Evolutionary conservation across 768 basidiomycete genomes (phyloP).

Genomic region (Boletus edulis): DNA sequence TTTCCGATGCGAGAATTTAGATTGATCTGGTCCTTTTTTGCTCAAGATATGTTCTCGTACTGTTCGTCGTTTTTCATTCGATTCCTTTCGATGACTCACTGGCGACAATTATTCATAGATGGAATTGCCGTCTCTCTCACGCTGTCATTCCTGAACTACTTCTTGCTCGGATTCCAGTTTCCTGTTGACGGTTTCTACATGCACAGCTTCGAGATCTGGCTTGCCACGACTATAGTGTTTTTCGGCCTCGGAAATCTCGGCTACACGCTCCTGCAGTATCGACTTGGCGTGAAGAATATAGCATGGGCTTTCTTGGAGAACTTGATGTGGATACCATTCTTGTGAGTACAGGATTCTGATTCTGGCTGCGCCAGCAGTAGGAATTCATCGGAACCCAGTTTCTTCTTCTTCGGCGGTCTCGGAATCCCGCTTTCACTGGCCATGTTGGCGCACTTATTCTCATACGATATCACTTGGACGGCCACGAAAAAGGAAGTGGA

Average conservation of each 20-base stretch:
- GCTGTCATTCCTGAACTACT: slow-evolving; percentile 69
- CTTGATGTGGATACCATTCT: slow-evolving; percentile 35
- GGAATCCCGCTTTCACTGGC: slow-evolving; percentile 52
- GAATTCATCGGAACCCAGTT: slow-evolving; percentile 17
- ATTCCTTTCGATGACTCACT: not conserved
- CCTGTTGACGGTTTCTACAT: slow-evolving; percentile 75
- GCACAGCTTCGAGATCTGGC: slow-evolving; percentile 78
- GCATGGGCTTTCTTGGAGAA: slow-evolving; percentile 27
- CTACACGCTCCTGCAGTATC: slow-evolving; percentile 70
- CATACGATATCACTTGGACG: slow-evolving; percentile 57
- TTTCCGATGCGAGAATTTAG: not conserved
- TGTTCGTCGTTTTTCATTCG: slow-evolving; percentile 33
- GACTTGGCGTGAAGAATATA: slow-evolving; percentile 46
- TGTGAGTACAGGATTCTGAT: slow-evolving; percentile 24
- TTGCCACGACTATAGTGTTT: slow-evolving; percentile 76
- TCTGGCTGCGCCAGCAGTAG: not conserved
- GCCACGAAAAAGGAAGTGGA: slow-evolving; percentile 81
- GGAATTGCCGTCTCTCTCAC: slow-evolving; percentile 68
- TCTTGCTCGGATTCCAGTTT: slow-evolving; percentile 70
- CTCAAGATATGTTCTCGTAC: slow-evolving; percentile 49
- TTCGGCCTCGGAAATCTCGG: slow-evolving; percentile 71
- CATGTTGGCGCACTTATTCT: slow-evolving; percentile 54
- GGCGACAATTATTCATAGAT: slow-evolving; percentile 11
- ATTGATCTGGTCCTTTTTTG: not conserved
- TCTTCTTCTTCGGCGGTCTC: slow-evolving; percentile 60